Conservation (phyloP, 2,329 filamentous ascomycete species). For the Emericellopsis cladophorae region DNA sequence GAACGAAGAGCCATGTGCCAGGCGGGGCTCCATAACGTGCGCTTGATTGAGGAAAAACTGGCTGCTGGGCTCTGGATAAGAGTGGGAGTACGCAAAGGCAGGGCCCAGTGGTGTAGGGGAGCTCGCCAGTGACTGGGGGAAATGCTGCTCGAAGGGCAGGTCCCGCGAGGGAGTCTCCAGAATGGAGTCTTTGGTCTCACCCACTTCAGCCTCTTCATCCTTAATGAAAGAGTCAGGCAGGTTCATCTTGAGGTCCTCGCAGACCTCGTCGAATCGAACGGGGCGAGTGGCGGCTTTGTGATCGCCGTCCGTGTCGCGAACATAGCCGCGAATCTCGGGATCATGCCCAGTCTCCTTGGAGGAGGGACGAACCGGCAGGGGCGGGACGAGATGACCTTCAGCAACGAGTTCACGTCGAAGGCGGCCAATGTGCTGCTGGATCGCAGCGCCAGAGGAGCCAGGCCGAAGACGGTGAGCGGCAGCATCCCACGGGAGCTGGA, state of each 20-base stretch:
- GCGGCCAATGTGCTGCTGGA: conserved; percentile 23
- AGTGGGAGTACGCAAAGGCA: background rate
- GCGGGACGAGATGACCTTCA: conserved; percentile 29
- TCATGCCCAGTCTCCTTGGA: conserved; percentile 6
- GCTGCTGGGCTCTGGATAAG: no score
- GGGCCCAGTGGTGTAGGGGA: conserved; percentile 1
- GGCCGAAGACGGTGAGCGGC: conserved; percentile 27
- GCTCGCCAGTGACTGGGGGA: background rate
- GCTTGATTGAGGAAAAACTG: no score
- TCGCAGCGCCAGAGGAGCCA: conserved; percentile 23
- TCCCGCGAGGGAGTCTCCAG: background rate
- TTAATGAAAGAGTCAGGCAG: conserved; percentile 8
- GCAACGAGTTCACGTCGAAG: conserved; percentile 19
- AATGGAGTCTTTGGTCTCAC: conserved; percentile 1
- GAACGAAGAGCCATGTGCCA: no score
- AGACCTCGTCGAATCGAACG: conserved; percentile 17
- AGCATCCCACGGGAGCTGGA: conserved; percentile 23
- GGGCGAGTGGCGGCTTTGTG: conserved; percentile 13
- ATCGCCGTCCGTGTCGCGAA: conserved; percentile 13
- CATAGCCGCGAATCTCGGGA: conserved; percentile 17
- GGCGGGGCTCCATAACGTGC: no score
- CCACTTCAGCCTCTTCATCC: conserved; percentile 4
- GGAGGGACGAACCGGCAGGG: conserved; percentile 14
- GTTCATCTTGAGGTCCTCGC: conserved; percentile 18
- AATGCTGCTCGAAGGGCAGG: background rate